These are phyloP conservation scores for Polyporus tsugae DNA, from an alignment of 1,284 basidiomycete genomes.

Conservation along the genomic window DNA sequence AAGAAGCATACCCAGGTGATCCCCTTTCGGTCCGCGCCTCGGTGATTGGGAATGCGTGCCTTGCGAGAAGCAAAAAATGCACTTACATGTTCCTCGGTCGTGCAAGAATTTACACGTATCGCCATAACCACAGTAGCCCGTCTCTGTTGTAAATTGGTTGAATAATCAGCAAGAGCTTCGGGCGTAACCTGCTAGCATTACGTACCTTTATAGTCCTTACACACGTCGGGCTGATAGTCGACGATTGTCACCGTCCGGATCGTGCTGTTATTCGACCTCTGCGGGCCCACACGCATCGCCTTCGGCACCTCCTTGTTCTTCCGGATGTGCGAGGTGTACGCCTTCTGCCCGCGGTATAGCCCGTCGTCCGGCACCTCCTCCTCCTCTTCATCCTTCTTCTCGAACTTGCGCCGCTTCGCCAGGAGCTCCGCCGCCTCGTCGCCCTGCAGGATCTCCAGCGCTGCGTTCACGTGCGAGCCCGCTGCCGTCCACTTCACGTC, in stretches of 20 bases:
- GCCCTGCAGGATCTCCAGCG: slow-evolving; percentile 77
- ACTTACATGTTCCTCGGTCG: slow-evolving; percentile 86
- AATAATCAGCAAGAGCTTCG: not conserved
- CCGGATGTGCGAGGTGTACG: slow-evolving; percentile 86
- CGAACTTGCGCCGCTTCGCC: slow-evolving; percentile 61
- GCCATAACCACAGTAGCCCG: slow-evolving; percentile 98
- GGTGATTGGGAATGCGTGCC: not conserved
- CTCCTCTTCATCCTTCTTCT: slow-evolving; percentile 54
- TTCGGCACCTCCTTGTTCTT: slow-evolving; percentile 85
- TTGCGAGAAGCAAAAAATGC: not conserved
- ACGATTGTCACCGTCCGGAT: slow-evolving; percentile 95
- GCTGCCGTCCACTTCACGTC: slow-evolving; percentile 82
- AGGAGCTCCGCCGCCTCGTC: slow-evolving; percentile 82
- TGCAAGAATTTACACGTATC: slow-evolving; percentile 98
- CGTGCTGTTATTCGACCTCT: slow-evolving; percentile 79
- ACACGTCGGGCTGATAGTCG: slow-evolving; percentile 99
- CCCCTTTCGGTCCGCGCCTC: not conserved
- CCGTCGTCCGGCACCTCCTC: slow-evolving; percentile 83
- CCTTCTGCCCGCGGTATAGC: slow-evolving; percentile 85
- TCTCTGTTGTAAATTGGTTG: slow-evolving; percentile 64
- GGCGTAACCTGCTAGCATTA: slow-evolving; percentile 19
- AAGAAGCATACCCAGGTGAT: not conserved
- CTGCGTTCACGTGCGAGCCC: slow-evolving; percentile 74
- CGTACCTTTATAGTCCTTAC: slow-evolving; percentile 98
- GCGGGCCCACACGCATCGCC: slow-evolving; percentile 90